Conservation (phyloP, 352 stramenopile species). For the Phytophthora pistaciae region DNA sequence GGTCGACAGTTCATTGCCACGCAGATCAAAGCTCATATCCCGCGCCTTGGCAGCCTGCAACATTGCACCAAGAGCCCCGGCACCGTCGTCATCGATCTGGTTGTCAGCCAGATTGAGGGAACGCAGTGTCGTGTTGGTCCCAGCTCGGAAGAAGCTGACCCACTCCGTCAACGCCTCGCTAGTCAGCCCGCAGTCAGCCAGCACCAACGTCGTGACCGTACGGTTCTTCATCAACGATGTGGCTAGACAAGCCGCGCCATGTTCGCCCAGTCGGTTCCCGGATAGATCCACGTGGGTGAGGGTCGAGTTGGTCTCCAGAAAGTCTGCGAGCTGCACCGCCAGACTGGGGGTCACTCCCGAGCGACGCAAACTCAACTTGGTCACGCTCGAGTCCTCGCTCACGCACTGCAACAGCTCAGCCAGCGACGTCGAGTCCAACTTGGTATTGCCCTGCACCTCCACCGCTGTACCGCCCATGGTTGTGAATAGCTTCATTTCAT, state of each 20-base stretch:
- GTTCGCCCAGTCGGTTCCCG: conserved; percentile 41
- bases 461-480: conserved; percentile 3
- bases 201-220: conserved; percentile 29
- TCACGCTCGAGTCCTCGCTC: conserved; percentile 17
- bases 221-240: conserved; percentile 47
- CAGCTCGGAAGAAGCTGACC: conserved; percentile 34
- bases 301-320: conserved; percentile 54
- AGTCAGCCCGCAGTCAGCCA: conserved; percentile 42
- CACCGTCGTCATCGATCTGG: conserved; percentile 49
- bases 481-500: not conserved
- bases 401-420: conserved; percentile 29
- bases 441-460: conserved; percentile 19
- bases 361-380: conserved; percentile 30
- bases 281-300: conserved; percentile 50
- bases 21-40: conserved; percentile 41
- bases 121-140: conserved; percentile 31
- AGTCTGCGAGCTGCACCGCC: conserved; percentile 53
- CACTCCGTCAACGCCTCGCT: conserved; percentile 41
- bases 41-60: conserved; percentile 27
- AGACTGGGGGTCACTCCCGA: conserved; percentile 49
- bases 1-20: conserved; percentile 36
- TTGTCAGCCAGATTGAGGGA: conserved; percentile 50
- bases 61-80: conserved; percentile 32
- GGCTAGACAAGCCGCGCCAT: conserved; percentile 48
- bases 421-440: conserved; percentile 40